phyloP scores from a whole-genome alignment of 1,284 basidiomycete species.

The Neolentinus lepideus region DNA sequence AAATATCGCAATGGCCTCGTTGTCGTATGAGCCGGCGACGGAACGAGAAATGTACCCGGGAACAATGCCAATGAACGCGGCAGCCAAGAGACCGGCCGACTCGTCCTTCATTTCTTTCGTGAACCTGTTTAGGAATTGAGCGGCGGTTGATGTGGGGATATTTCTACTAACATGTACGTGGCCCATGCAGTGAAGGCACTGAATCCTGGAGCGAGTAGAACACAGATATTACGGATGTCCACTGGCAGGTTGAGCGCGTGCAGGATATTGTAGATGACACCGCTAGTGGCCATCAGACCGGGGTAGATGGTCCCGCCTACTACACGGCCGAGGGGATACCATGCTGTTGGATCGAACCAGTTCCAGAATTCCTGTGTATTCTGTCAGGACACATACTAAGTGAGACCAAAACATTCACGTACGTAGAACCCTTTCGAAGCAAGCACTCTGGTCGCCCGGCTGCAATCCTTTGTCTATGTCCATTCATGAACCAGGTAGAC shows the following conservation, averaged over 20 bases:
- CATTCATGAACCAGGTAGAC: neutral
- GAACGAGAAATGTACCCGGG: slow-evolving; percentile 99
- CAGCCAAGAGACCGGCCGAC: slow-evolving; percentile 91
- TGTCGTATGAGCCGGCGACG: slow-evolving; percentile 98
- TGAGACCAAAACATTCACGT: slow-evolving; percentile 20
- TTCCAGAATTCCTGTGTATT: slow-evolving; percentile 91
- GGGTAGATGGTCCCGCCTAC: slow-evolving; percentile 99
- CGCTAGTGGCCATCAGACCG: slow-evolving; percentile 95
- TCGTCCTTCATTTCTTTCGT: slow-evolving; percentile 92
- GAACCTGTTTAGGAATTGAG: slow-evolving; percentile 47
- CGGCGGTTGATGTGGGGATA: slow-evolving; percentile 6
- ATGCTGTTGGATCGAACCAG: slow-evolving; percentile 99
- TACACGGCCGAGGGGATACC: slow-evolving; percentile 97
- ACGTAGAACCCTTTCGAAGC: slow-evolving; percentile 94
- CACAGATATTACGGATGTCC: slow-evolving; percentile 96
- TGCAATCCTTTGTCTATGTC: slow-evolving; percentile 21
- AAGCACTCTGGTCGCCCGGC: slow-evolving; percentile 86
- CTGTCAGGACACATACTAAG: slow-evolving; percentile 5
- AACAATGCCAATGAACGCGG: slow-evolving; percentile 98
- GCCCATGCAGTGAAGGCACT: slow-evolving; percentile 95
- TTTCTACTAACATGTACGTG: slow-evolving; percentile 76
- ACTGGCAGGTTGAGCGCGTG: slow-evolving; percentile 90
- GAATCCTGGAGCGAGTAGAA: slow-evolving; percentile 94
- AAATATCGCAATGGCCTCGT: slow-evolving; percentile 99
- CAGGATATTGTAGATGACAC: slow-evolving; percentile 91